Conservation (phyloP, 768 basidiomycete genomes). For the Russula ochroleuca region DNA sequence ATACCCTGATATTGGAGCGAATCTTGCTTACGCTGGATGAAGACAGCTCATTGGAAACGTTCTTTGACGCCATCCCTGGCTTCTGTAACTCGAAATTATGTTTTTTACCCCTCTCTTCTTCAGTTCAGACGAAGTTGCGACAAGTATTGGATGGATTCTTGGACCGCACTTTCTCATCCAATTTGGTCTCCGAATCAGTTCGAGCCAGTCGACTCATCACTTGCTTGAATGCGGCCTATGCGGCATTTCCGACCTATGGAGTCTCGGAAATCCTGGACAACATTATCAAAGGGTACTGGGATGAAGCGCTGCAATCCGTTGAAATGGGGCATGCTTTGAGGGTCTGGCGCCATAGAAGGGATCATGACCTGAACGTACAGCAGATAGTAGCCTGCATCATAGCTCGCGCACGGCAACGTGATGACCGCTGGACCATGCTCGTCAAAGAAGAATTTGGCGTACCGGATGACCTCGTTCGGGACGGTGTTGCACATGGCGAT, state of each 20-base stretch:
- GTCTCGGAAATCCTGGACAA: background rate
- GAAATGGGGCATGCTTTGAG: slow-evolving; percentile 2
- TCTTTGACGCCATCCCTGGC: slow-evolving; percentile 4
- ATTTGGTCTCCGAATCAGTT: background rate
- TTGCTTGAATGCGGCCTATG: background rate
- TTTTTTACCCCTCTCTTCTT: background rate
- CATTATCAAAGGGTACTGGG: background rate
- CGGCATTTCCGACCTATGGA: background rate
- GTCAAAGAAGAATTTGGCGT: background rate
- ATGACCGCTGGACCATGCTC: background rate
- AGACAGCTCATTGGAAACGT: slow-evolving; percentile 1
- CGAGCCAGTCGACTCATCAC: background rate
- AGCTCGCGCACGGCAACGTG: background rate
- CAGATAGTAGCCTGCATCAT: background rate
- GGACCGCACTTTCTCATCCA: background rate
- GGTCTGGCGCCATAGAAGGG: background rate
- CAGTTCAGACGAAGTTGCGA: background rate
- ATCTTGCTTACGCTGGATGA: background rate
- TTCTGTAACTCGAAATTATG: slow-evolving; percentile 1
- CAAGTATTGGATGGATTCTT: background rate
- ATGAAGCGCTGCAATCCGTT: background rate
- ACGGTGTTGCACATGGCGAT: background rate
- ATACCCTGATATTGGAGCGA: background rate
- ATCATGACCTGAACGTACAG: background rate
- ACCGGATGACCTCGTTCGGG: background rate